phyloP scores from a whole-genome alignment of 305 asterid species.

The Solanum aculeatissimum region DNA sequence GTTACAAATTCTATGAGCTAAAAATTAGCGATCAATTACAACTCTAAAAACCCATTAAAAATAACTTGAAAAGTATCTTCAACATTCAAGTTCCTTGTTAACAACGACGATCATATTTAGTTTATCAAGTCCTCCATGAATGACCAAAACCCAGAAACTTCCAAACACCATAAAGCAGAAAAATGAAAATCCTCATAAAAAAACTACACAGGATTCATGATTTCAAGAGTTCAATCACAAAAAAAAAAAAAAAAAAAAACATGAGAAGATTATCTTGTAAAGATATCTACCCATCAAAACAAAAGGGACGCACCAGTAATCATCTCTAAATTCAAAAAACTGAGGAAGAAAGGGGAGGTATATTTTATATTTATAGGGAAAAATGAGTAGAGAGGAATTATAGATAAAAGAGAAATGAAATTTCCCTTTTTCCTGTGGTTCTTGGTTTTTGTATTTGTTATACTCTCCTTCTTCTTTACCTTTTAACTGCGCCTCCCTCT shows the following conservation, averaged over 20 bases:
- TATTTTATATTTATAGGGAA: neutral
- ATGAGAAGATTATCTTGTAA: neutral
- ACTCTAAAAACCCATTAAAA: neutral
- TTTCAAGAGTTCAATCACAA: neutral
- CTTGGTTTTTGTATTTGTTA: neutral
- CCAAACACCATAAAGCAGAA: neutral
- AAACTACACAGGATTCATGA: neutral
- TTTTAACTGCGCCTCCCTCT: slow-evolving; percentile 2
- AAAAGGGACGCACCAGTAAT: neutral
- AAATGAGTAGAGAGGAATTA: neutral
- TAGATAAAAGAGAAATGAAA: neutral
- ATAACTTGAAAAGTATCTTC: neutral
- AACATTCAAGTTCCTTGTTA: neutral
- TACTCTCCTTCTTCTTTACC: neutral
- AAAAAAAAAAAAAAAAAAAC: neutral
- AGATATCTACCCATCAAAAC: neutral
- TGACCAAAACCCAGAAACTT: neutral
- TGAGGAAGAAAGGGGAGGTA: neutral
- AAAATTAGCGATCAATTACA: neutral
- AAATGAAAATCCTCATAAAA: neutral
- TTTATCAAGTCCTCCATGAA: neutral
- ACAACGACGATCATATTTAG: neutral
- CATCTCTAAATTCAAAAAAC: neutral
- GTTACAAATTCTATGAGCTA: neutral
- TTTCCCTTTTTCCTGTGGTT: neutral